Evolutionary conservation across 2,329 filamentous ascomycete species (phyloP).

Genomic region (Simplicillium sp.): DNA sequence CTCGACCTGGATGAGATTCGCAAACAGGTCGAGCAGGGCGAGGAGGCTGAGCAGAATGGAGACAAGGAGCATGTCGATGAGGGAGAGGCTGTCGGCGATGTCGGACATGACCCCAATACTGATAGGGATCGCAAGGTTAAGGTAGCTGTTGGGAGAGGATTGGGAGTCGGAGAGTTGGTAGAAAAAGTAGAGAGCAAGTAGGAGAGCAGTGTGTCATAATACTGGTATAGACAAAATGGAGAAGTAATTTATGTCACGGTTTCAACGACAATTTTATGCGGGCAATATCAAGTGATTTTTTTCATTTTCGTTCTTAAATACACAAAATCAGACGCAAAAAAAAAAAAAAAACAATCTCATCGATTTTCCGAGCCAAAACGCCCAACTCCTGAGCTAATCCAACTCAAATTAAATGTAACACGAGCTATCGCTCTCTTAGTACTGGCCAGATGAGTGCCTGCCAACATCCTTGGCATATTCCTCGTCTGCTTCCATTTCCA

Average conservation of each 20-base stretch:
- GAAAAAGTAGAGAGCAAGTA: conserved; percentile 54
- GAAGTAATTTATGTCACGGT: neutral
- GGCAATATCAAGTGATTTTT: too few species aligned
- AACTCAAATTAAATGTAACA: too few species aligned
- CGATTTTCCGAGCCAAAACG: too few species aligned
- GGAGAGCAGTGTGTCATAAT: conserved; percentile 4
- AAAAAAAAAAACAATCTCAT: too few species aligned
- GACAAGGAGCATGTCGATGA: conserved; percentile 41
- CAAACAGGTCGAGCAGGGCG: conserved; percentile 33
- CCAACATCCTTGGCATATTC: conserved; percentile 34
- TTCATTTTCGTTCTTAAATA: too few species aligned
- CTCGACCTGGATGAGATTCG: conserved; percentile 64
- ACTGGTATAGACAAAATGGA: neutral
- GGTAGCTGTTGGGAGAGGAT: conserved; percentile 70
- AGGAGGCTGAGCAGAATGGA: conserved; percentile 35
- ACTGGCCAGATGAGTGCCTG: conserved; percentile 1
- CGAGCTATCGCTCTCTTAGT: neutral
- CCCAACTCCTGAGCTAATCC: too few species aligned
- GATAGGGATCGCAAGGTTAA: conserved; percentile 58
- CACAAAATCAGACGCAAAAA: too few species aligned
- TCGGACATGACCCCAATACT: conserved; percentile 39
- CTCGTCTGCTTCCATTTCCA: conserved; percentile 36
- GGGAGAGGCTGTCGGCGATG: conserved; percentile 60
- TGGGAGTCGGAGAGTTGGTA: conserved; percentile 64
- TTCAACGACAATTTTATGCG: too few species aligned